Evolutionary conservation across 2,329 filamentous ascomycete species (phyloP).

Genomic region (Pseudogymnoascus verrucosus): DNA sequence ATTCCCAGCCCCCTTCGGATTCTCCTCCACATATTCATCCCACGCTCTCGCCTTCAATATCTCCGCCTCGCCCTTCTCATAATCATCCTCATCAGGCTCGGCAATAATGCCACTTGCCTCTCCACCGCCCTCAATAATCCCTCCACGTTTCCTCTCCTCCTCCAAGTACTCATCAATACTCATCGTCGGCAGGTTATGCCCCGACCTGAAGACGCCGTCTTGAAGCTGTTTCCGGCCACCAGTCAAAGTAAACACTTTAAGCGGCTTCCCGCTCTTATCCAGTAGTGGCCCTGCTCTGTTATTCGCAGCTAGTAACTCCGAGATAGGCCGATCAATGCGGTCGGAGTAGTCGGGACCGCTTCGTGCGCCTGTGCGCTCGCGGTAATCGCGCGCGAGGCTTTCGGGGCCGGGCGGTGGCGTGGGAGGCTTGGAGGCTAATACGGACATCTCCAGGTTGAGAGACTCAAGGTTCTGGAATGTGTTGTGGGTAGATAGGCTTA

Average conservation of each 20-base stretch:
- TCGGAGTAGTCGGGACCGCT: constrained; percentile 54
- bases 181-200: constrained; percentile 95
- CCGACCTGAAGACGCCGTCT: constrained; percentile 76
- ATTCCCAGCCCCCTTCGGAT: constrained; percentile 77
- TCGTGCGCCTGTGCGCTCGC: constrained; percentile 34
- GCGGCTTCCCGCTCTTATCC: constrained; percentile 69
- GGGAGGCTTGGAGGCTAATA: constrained; percentile 67
- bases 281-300: constrained; percentile 63
- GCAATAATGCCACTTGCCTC: constrained; percentile 60
- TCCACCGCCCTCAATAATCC: constrained; percentile 85
- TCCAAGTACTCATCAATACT: constrained; percentile 95
- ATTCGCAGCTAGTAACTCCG: constrained; percentile 40
- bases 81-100: constrained; percentile 81
- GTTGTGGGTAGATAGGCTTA: constrained; percentile 66
- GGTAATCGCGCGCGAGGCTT: constrained; percentile 39
- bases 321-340: constrained; percentile 60
- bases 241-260: constrained; percentile 84
- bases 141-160: constrained; percentile 75
- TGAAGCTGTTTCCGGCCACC: constrained; percentile 67
- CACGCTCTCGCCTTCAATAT: constrained; percentile 90
- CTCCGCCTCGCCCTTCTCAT: constrained; percentile 79
- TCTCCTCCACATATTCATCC: constrained; percentile 90
- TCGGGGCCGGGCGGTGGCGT: constrained; percentile 35
- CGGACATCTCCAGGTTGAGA: constrained; percentile 73
- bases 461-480: constrained; percentile 83